Conservation (phyloP, 257 asterid species). For the Rauvolfia tetraphylla region DNA sequence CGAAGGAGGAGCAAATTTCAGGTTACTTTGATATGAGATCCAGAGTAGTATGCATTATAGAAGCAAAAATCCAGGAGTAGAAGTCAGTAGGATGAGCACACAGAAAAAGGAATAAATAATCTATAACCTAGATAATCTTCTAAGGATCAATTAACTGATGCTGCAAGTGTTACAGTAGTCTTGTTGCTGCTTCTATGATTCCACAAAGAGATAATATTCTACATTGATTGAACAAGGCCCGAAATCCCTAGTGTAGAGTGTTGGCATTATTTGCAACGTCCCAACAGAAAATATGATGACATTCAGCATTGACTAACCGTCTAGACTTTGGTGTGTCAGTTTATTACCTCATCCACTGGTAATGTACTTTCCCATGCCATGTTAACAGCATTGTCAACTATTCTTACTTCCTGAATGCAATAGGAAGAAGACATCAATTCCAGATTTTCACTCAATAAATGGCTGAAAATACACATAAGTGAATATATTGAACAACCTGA, state of each 20-base stretch:
- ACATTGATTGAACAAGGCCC: neutral
- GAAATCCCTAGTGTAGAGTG: neutral
- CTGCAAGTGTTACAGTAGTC: neutral
- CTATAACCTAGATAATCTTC: neutral
- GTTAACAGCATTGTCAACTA: slow-evolving; percentile 36
- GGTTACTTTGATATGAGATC: neutral
- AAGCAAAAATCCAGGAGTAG: neutral
- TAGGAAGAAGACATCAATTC: slow-evolving; percentile 7
- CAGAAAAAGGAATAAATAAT: neutral
- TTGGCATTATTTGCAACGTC: neutral
- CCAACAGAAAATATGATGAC: neutral
- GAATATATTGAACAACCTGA: slow-evolving; percentile 37
- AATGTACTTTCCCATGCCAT: slow-evolving; percentile 34
- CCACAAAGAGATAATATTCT: neutral
- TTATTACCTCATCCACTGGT: slow-evolving; percentile 54
- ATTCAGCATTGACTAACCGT: neutral
- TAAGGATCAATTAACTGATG: neutral
- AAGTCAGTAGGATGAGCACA: neutral
- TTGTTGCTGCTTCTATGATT: neutral
- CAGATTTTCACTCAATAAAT: neutral
- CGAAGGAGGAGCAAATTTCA: neutral
- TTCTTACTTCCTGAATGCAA: slow-evolving; percentile 40
- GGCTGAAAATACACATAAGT: slow-evolving; percentile 5
- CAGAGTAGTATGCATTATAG: neutral
- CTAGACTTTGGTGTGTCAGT: neutral